A percentile compares a stretch with the other conserved stretches of the same genome.
Conservation (phyloP, 768 basidiomycete species). For the Omphalotus guepiniiformis region DNA sequence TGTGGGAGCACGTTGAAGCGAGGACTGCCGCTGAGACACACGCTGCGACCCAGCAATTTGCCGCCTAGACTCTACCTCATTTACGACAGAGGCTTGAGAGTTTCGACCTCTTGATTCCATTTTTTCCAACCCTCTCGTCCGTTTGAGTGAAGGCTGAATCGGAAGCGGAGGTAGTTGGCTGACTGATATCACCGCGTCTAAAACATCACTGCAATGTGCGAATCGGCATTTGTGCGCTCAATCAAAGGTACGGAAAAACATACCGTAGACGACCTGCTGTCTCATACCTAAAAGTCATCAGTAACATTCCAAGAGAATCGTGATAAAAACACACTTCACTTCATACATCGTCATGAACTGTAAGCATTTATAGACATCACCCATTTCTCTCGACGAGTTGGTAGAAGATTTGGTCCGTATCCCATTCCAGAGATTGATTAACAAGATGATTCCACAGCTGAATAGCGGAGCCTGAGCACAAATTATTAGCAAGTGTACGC, state of each 20-base stretch:
- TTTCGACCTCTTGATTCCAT: background rate
- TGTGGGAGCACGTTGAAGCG: background rate
- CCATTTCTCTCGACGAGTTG: conserved; percentile 5
- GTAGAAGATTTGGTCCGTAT: background rate
- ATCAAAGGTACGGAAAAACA: background rate
- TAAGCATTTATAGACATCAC: conserved; percentile 3
- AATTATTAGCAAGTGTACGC: conserved; percentile 8
- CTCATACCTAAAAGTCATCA: background rate
- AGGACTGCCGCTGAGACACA: background rate
- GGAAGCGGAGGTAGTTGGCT: conserved; percentile 1
- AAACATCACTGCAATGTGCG: background rate
- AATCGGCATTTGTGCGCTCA: too few species aligned
- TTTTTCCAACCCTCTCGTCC: too few species aligned
- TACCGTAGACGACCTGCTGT: conserved; percentile 4
- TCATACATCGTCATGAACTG: background rate
- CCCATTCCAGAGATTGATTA: conserved; percentile 7
- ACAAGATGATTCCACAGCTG: background rate
- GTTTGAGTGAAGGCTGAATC: conserved; percentile 1
- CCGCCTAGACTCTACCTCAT: background rate
- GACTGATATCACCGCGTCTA: conserved; percentile 2
- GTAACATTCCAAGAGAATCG: background rate
- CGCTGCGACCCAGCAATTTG: background rate
- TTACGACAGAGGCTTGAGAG: background rate
- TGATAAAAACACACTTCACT: background rate
- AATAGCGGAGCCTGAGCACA: conserved; percentile 3